These are phyloP conservation scores for Phytophthora aleatoria DNA, from an alignment of 352 stramenopile species.

Conservation along the genomic window DNA sequence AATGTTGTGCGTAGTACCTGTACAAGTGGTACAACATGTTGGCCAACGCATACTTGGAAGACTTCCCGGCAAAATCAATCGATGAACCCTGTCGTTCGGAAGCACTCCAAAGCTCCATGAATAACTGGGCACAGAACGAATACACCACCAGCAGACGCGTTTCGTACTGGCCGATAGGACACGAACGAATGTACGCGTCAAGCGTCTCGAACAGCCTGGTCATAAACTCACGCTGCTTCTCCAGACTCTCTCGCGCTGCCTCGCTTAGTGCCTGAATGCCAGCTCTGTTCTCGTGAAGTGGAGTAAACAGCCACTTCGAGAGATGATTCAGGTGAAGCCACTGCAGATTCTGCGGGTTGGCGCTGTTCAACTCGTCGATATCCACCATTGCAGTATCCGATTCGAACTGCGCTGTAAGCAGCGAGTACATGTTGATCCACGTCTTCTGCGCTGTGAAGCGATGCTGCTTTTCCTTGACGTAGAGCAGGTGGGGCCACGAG, in stretches of 20 bases:
- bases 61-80: slow-evolving; percentile 17
- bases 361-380: slow-evolving; percentile 3
- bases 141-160: slow-evolving; percentile 90
- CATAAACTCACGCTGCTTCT: slow-evolving; percentile 72
- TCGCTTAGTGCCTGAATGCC: slow-evolving; percentile 18
- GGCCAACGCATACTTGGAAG: slow-evolving; percentile 63
- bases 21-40: slow-evolving; percentile 94
- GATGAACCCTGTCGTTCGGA: slow-evolving; percentile 15
- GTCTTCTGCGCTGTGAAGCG: slow-evolving; percentile 78
- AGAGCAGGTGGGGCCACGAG: slow-evolving; percentile 96
- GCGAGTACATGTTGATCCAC: slow-evolving; percentile 89
- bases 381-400: slow-evolving; percentile 37
- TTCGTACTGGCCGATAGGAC: slow-evolving; percentile 91
- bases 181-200: slow-evolving; percentile 91
- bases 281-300: slow-evolving; percentile 27
- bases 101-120: slow-evolving; percentile 72
- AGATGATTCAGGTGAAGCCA: slow-evolving; percentile 73
- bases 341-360: slow-evolving; percentile 40
- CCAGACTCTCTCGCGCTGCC: slow-evolving; percentile 23
- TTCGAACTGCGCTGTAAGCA: slow-evolving; percentile 83
- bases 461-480: slow-evolving; percentile 87
- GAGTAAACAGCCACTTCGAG: slow-evolving; percentile 69
- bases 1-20: slow-evolving; percentile 95
- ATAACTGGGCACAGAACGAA: slow-evolving; percentile 86
- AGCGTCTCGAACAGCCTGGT: slow-evolving; percentile 88